Evolutionary conservation across 345 rosid genomes (phyloP).

Genomic region (Tarenaya hassleriana): DNA sequence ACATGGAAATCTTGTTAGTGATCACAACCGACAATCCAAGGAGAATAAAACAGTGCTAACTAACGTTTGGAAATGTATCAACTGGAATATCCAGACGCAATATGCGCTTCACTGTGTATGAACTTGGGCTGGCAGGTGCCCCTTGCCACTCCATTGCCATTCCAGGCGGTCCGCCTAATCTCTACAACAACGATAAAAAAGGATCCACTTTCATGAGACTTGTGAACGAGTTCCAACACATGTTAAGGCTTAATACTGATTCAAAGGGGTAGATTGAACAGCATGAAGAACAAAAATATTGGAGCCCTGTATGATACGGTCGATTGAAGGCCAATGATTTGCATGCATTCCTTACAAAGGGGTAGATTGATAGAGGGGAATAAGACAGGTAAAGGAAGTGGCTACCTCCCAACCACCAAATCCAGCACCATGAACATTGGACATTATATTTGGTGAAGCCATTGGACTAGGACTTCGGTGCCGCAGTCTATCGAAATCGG

Average conservation of each 20-base stretch:
- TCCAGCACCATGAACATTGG: conserved; percentile 60
- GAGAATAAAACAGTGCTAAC: conserved; percentile 17
- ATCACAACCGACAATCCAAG: not conserved
- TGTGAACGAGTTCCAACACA: too few species aligned
- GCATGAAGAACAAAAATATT: not conserved
- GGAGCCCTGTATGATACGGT: too few species aligned
- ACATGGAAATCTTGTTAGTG: too few species aligned
- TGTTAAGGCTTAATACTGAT: too few species aligned
- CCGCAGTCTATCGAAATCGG: conserved; percentile 71
- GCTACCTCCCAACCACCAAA: conserved; percentile 82
- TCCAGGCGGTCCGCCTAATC: conserved; percentile 80
- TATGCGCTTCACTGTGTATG: conserved; percentile 65
- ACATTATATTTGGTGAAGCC: conserved; percentile 85
- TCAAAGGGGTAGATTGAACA: too few species aligned
- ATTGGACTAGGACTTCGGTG: conserved; percentile 97
- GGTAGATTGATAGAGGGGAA: too few species aligned
- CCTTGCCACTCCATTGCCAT: conserved; percentile 99
- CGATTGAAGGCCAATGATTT: too few species aligned
- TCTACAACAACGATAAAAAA: conserved; percentile 49
- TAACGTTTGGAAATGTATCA: conserved; percentile 81
- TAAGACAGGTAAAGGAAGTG: conserved; percentile 15
- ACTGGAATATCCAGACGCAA: conserved; percentile 91
- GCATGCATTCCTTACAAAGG: too few species aligned
- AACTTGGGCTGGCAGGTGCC: conserved; percentile 43
- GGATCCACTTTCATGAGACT: too few species aligned